Conservation (phyloP, 108 stramenopile genomes). For the Stephanodiscus minutulus region DNA sequence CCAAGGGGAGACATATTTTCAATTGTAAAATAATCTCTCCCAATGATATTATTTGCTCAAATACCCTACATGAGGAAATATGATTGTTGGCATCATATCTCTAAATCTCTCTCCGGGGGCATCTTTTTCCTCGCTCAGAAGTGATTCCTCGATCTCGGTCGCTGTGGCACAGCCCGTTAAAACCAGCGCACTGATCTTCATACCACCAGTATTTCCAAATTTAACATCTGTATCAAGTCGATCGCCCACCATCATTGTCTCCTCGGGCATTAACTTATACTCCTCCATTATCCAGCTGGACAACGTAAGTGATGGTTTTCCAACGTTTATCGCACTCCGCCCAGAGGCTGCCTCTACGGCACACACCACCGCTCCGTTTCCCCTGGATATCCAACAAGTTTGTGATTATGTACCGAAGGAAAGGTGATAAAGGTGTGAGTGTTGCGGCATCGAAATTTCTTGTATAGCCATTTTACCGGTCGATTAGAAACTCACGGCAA, state of each 20-base stretch:
- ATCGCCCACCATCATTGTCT: conserved; percentile 86
- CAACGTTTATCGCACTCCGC: conserved; percentile 72
- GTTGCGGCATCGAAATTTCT: neutral
- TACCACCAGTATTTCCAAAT: conserved; percentile 73
- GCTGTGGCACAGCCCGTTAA: conserved; percentile 79
- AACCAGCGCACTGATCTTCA: conserved; percentile 67
- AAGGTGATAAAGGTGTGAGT: neutral
- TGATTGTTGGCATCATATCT: conserved; percentile 59
- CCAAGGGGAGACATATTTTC: neutral
- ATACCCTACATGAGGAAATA: conserved; percentile 66
- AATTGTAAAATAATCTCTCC: neutral
- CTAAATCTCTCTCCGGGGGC: conserved; percentile 49
- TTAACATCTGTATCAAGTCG: conserved; percentile 88
- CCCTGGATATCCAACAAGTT: conserved; percentile 11
- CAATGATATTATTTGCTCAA: conserved; percentile 10
- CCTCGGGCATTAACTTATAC: conserved; percentile 44
- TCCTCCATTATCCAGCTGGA: conserved; percentile 53
- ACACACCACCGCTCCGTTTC: conserved; percentile 72
- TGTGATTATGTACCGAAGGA: neutral
- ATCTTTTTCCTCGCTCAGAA: conserved; percentile 33
- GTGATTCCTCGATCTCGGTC: conserved; percentile 35
- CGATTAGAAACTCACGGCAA: conserved; percentile 44
- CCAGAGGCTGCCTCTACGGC: conserved; percentile 69
- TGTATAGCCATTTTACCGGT: neutral
- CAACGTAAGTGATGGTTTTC: conserved; percentile 72